Evolutionary conservation across 768 basidiomycete species (phyloP).

Genomic region (Amanita phalloides): DNA sequence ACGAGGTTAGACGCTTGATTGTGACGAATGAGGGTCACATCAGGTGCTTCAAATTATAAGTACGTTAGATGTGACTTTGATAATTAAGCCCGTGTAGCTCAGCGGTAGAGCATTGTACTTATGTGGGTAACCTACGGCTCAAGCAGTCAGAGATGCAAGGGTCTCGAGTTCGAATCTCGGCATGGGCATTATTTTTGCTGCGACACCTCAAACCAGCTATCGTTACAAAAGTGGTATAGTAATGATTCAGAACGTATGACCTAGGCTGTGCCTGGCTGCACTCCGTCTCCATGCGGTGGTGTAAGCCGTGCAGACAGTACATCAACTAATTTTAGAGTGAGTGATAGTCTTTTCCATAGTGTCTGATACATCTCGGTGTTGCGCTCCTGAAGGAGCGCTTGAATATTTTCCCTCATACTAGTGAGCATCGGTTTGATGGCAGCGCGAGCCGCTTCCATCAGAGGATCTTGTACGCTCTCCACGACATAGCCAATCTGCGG

Average conservation of each 20-base stretch:
- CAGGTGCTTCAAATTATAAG: neutral
- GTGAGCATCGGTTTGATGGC: conserved; percentile 15
- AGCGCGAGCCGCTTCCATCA: conserved; percentile 14
- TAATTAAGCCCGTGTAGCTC: conserved; percentile 38
- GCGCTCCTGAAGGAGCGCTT: conserved; percentile 12
- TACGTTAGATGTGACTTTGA: no score
- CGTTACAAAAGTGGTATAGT: neutral
- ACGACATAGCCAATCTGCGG: conserved; percentile 15
- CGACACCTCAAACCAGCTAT: no score
- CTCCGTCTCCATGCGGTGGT: neutral
- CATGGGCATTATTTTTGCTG: conserved; percentile 31
- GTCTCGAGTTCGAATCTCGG: conserved; percentile 48
- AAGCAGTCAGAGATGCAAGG: conserved; percentile 30
- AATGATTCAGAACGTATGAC: neutral
- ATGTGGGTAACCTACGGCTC: conserved; percentile 31
- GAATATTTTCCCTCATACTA: conserved; percentile 12
- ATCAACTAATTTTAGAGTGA: conserved; percentile 2
- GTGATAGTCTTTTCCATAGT: conserved; percentile 15
- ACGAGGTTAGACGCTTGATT: conserved; percentile 7
- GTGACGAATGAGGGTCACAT: neutral
- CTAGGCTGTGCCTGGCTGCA: neutral
- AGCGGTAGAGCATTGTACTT: conserved; percentile 54
- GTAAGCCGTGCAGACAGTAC: neutral
- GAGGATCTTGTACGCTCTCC: conserved; percentile 14
- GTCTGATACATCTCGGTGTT: conserved; percentile 15